Base-by-base conservation (phyloP, 2,329 filamentous ascomycete species). In the Hymenoscyphus salicellus region DNA sequence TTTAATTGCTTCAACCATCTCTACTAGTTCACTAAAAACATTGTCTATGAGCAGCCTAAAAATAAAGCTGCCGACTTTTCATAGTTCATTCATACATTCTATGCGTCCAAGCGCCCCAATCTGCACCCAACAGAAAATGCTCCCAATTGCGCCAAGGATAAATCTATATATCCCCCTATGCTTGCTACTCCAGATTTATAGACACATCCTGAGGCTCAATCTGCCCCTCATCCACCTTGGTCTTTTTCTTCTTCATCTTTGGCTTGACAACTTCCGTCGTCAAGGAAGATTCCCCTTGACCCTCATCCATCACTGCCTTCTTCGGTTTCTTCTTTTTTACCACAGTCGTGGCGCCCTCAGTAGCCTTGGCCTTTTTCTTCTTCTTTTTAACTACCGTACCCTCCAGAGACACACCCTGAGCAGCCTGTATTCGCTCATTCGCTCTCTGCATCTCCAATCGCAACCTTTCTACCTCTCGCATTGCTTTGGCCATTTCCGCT, bases 401-500 rank as follows among this genome's bases (percentile, higher is more conserved):
- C 72, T 90, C 89, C 2, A 41, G 43, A n/a, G 55, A 38, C 32
- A 89, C 85, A n/a, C 88, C 88, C 71, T 88, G 85, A 26, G 88
- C 87, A 23, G 89, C 85, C 70, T 90, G 84, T 43, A 93, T 88
- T 63, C 89, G 81, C 78, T 93, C 91, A 72, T 89, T 91, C 43
- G 88, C 89, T 63, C 90, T 81, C 78, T 93, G 91, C 93, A 98
- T 97, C 78, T 97, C 92, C 63, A 97, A 80, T 61, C 95, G 83
- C 65, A 96, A 79, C 60, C 88, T 83, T 79, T 98, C 94, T 2
- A 99, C 91, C 76, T 97, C 91, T 75, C 89, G 89, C 82, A 97
- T 87, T 8, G 94, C 95, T 72, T 87, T 87, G 55, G 86, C 87
- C 92, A 97, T 96, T 78, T 97, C 93, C 1, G 86, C 87, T 66